Base-by-base conservation (phyloP, 2,329 filamentous ascomycete species). In the Curvularia sp. region DNA sequence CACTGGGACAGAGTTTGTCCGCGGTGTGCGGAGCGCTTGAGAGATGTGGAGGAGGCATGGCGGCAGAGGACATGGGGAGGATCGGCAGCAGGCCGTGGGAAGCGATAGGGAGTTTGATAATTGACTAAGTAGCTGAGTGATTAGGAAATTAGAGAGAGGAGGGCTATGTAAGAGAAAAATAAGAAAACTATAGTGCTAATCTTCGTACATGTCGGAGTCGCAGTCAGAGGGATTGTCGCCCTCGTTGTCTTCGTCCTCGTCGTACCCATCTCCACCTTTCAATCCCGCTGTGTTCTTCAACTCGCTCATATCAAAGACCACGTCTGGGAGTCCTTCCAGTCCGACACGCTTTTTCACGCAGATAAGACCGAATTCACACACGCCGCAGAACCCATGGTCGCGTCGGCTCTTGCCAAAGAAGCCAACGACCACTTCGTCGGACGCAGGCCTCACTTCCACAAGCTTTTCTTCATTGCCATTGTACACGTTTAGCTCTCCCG, bases 281-380 rank as follows among this genome's bases (percentile, higher is more conserved):
- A 69, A 41, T 0, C 63, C 61, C 22, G 60, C 61, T 9, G 53
- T 66, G 26, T 81, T 80, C 58, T 75, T 77, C 31, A 83, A 62
- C 62, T 82, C 79, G 7, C 71, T 58, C 71, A 83, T 70, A 15
- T 78, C 75, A 61, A 80, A 83, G 1, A 80, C 70, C 6, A 58
- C 59, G 1, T 75, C 73, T 0, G 82, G 81, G 12, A 83, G 60
- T 6, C 77, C 75, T 8, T 77, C 68, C 33, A 83, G 58, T 6
- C 77, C 75, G 13, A 78, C 67, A 35, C 69, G 71, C 53, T 69
- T 77, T 0, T 79, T 78, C 4, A 76, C 79, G 1, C 79, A 83
- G 20, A 84, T 74, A 49, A 84, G 83, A 5, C 81, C 82, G 68
- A 84, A 83, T 60, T 83, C 77, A 39, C 65, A 43, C 1, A 69